Conservation (phyloP, 108 stramenopile genomes). For the Skeletonema potamos region DNA sequence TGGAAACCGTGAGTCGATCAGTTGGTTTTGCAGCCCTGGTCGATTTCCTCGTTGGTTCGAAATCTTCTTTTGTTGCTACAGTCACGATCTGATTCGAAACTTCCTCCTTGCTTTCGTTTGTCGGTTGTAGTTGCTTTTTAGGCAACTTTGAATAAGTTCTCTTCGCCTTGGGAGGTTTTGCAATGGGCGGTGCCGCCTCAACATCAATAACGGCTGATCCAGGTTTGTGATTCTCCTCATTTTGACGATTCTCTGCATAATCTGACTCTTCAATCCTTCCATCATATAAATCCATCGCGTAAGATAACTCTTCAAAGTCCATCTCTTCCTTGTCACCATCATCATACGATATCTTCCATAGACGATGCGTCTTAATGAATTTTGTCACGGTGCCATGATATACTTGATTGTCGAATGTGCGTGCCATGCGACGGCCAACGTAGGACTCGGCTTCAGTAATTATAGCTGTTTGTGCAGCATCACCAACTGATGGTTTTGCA, state of each 20-base stretch:
- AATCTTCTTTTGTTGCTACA: not conserved
- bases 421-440: conserved; percentile 18
- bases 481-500: not conserved
- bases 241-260: not conserved
- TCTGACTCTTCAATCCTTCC: not conserved
- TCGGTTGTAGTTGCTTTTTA: not conserved
- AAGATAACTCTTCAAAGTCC: conserved; percentile 5
- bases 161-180: not conserved
- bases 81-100: not conserved
- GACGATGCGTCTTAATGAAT: conserved; percentile 7
- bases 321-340: conserved; percentile 15
- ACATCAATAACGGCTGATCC: conserved; percentile 1
- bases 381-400: conserved; percentile 24
- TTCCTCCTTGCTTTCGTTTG: not conserved
- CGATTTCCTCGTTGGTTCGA: conserved; percentile 6
- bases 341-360: conserved; percentile 15
- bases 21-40: conserved; percentile 19
- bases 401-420: conserved; percentile 18
- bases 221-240: conserved; percentile 2
- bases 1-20: conserved; percentile 22
- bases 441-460: not conserved
- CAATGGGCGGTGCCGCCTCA: not conserved
- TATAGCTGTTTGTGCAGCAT: not conserved
- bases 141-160: not conserved
- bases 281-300: conserved; percentile 9